phyloP scores from a whole-genome alignment of 768 basidiomycete species.

The Suillus decipiens region DNA sequence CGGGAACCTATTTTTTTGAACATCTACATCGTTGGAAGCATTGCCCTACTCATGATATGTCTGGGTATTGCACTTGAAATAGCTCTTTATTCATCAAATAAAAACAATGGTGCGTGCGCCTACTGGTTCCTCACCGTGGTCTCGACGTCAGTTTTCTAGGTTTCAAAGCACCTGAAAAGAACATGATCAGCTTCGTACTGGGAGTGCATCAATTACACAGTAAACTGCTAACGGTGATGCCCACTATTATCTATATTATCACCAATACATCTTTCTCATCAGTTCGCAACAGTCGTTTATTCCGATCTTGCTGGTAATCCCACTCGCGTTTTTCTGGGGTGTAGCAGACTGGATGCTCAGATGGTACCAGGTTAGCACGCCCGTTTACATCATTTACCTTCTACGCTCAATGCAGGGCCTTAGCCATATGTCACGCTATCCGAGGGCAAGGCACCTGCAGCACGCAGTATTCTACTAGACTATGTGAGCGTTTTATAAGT shows the following conservation, averaged over 20 bases:
- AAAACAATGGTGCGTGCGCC: constrained; percentile 40
- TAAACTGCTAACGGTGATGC: constrained; percentile 42
- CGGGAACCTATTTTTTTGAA: constrained; percentile 35
- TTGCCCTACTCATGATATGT: constrained; percentile 44
- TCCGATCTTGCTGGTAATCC: constrained; percentile 53
- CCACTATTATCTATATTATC: neutral
- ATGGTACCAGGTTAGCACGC: constrained; percentile 53
- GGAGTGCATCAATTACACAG: constrained; percentile 33
- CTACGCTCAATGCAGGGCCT: neutral
- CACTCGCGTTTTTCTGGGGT: constrained; percentile 51
- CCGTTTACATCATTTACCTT: neutral
- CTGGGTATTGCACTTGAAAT: constrained; percentile 51
- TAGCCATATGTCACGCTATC: constrained; percentile 66
- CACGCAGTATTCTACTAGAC: constrained; percentile 64
- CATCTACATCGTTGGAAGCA: constrained; percentile 41
- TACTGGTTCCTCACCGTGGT: constrained; percentile 14
- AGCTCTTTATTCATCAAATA: constrained; percentile 43
- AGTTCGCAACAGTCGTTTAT: constrained; percentile 51
- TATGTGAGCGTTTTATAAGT: constrained; percentile 49
- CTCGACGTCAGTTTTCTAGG: constrained; percentile 37
- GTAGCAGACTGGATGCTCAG: constrained; percentile 55
- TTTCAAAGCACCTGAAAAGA: constrained; percentile 52
- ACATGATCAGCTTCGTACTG: constrained; percentile 46
- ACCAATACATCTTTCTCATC: constrained; percentile 1
- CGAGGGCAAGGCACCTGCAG: constrained; percentile 51